Conservation (phyloP, 2,329 filamentous ascomycete species). For the Setomelanomma holmii region DNA sequence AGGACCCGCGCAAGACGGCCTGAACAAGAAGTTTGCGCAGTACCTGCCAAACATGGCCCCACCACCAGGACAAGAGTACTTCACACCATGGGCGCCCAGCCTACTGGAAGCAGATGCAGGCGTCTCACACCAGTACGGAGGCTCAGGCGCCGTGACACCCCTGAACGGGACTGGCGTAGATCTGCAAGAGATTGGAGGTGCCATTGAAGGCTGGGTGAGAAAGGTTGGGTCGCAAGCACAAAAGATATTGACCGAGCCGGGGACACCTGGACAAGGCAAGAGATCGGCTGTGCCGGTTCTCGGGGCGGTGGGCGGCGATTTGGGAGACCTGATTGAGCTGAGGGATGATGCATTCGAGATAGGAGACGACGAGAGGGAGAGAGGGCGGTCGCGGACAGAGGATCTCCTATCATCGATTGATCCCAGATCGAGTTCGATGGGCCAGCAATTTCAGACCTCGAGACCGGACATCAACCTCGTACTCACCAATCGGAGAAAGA, state of each 20-base stretch:
- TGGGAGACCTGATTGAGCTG: slow-evolving; percentile 75
- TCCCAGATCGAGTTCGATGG: slow-evolving; percentile 19
- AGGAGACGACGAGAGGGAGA: slow-evolving; percentile 40
- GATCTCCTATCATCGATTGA: slow-evolving; percentile 21
- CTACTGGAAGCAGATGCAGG: slow-evolving; percentile 41
- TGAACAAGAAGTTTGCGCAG: slow-evolving; percentile 84
- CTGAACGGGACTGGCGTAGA: slow-evolving; percentile 47
- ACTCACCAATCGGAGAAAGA: slow-evolving; percentile 36
- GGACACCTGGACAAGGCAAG: slow-evolving; percentile 37
- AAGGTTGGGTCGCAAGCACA: slow-evolving; percentile 74
- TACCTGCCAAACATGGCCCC: slow-evolving; percentile 79
- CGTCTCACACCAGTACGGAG: slow-evolving; percentile 33
- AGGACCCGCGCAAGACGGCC: slow-evolving; percentile 81
- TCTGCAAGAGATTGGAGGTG: slow-evolving; percentile 84
- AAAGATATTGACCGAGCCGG: slow-evolving; percentile 44
- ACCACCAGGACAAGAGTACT: slow-evolving; percentile 63
- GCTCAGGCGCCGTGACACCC: slow-evolving; percentile 40
- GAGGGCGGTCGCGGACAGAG: slow-evolving; percentile 31
- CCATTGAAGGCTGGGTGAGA: slow-evolving; percentile 88
- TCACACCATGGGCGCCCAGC: slow-evolving; percentile 49
- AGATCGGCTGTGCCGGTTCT: slow-evolving; percentile 43
- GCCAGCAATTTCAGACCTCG: slow-evolving; percentile 40
- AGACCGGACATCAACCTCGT: slow-evolving; percentile 40
- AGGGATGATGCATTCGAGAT: slow-evolving; percentile 63
- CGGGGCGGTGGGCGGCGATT: slow-evolving; percentile 54